phyloP scores from a whole-genome alignment of 2,329 filamentous ascomycete species.

The Fusarium lyarnte region DNA sequence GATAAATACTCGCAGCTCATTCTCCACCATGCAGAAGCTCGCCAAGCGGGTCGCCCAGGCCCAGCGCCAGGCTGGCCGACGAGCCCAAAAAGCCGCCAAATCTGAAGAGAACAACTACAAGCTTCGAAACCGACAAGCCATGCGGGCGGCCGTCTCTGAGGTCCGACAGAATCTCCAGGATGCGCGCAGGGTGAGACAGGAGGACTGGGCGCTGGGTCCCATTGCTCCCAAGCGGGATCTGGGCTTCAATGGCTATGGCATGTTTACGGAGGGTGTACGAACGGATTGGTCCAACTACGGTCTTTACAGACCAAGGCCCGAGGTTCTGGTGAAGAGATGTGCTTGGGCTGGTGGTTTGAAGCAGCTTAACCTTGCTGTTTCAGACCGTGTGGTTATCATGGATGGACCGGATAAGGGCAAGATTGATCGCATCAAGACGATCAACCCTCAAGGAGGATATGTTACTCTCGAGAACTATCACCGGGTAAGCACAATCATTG shows the following conservation, averaged over 20 bases:
- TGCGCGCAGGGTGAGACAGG: constrained; percentile 65
- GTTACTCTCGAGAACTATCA: constrained; percentile 71
- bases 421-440: constrained; percentile 75
- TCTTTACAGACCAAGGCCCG: constrained; percentile 41
- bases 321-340: constrained; percentile 55
- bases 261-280: constrained; percentile 53
- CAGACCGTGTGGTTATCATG: constrained; percentile 85
- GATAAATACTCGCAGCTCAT: constrained; percentile 14
- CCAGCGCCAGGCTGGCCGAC: constrained; percentile 68
- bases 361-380: constrained; percentile 69
- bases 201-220: constrained; percentile 83
- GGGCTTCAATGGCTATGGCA: constrained; percentile 70
- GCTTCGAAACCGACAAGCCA: constrained; percentile 46
- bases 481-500: constrained; percentile 61
- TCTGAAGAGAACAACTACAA: constrained; percentile 43
- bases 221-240: constrained; percentile 81
- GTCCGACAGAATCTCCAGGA: constrained; percentile 50
- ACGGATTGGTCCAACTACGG: constrained; percentile 50
- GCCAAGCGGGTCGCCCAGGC: constrained; percentile 73
- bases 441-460: constrained; percentile 65
- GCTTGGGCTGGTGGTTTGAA: constrained; percentile 65
- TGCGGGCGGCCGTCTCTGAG: constrained; percentile 46
- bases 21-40: constrained; percentile 73
- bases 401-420: constrained; percentile 83
- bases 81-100: constrained; percentile 53